Evolutionary conservation across 805 yeast species (phyloP).

Genomic region (Teunomyces atbi): DNA sequence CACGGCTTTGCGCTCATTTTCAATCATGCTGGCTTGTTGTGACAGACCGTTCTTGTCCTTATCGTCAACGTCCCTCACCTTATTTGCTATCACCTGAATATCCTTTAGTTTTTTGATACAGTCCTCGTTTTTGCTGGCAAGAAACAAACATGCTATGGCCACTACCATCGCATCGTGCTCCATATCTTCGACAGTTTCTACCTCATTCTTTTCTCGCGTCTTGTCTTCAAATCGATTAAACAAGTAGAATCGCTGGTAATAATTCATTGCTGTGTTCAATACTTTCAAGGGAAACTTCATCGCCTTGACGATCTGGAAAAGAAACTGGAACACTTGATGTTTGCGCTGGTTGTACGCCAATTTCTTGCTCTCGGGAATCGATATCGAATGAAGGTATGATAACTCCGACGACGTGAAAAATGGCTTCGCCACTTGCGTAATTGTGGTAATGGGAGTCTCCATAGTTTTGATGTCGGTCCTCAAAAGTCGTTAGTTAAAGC

Average conservation of each 20-base stretch:
- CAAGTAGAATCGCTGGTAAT: slow-evolving; percentile 68
- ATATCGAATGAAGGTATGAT: slow-evolving; percentile 46
- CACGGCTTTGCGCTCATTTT: slow-evolving; percentile 55
- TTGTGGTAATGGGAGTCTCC: slow-evolving; percentile 8
- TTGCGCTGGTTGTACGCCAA: slow-evolving; percentile 49
- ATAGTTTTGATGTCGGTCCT: not conserved
- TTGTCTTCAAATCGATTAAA: slow-evolving; percentile 55
- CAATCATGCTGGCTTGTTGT: slow-evolving; percentile 25
- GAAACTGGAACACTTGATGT: slow-evolving; percentile 51
- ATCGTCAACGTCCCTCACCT: slow-evolving; percentile 34
- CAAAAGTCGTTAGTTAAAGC: too few species aligned
- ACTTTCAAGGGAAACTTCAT: slow-evolving; percentile 70
- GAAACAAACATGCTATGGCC: slow-evolving; percentile 65
- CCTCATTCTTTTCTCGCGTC: slow-evolving; percentile 23
- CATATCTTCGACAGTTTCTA: slow-evolving; percentile 22
- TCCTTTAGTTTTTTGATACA: slow-evolving; percentile 74
- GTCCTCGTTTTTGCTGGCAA: slow-evolving; percentile 80
- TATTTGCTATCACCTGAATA: slow-evolving; percentile 51
- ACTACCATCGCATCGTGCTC: slow-evolving; percentile 54
- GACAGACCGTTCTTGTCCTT: slow-evolving; percentile 24
- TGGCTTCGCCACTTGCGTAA: slow-evolving; percentile 55
- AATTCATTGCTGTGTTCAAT: slow-evolving; percentile 66
- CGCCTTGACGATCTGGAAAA: slow-evolving; percentile 50
- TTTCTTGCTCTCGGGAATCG: slow-evolving; percentile 50
- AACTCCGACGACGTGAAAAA: slow-evolving; percentile 57